Base-by-base conservation (phyloP, 495 filamentous ascomycete genomes). In the Penicillium crystallinum region DNA sequence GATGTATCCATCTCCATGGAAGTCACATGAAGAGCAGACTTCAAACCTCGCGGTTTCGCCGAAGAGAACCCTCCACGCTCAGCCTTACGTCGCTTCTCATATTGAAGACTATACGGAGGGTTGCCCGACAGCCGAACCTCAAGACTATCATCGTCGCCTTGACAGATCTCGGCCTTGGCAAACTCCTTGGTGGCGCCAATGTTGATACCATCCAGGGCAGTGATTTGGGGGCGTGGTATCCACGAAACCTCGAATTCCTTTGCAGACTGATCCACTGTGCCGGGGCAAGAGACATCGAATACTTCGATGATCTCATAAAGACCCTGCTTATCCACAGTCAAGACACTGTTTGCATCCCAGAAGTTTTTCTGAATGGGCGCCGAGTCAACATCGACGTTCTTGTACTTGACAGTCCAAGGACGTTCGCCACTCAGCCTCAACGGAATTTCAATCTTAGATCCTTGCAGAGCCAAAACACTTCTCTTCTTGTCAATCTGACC, bases 71-170 rank as follows among this genome's bases (percentile, higher is more conserved):
- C 86, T 3, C 85, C 86, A 46, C 81, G 77, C 30, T 78, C 71
- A 10, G 83, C 77, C 52, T 84, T 86, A 22, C 85, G 78, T 46
- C 79, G 79, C 58, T 90, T 77, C 57, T 90, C 83, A 65, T 96
- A 98, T 53, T 90, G 79, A 30, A 95, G 78, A 54, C 81, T 77
- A 58, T 86, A 97, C 2, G 93, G 93, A n/a, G 90, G 81, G 69
- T 77, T 84, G 77, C 91, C 91, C 54, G 77, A 78, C 53, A 98
- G 78, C 18, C 77, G 72, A 42, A 97, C 69, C 57, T 96, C 91
- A 43, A 96, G 81, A 22, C 83, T 81, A 61, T 96, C 92, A 54
- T 92, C 86, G 43, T 97, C 92, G 15, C 93, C 92, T 70, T 98
- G 90, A 58, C 93, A 98, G 45, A 98, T 83, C 54, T 87, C 83